Percentiles rank a stretch among this genome's conserved stretches.
These are phyloP conservation scores for Aegilops bicornis DNA, from an alignment of 176 grass and related monocot species.

Conservation along the genomic window DNA sequence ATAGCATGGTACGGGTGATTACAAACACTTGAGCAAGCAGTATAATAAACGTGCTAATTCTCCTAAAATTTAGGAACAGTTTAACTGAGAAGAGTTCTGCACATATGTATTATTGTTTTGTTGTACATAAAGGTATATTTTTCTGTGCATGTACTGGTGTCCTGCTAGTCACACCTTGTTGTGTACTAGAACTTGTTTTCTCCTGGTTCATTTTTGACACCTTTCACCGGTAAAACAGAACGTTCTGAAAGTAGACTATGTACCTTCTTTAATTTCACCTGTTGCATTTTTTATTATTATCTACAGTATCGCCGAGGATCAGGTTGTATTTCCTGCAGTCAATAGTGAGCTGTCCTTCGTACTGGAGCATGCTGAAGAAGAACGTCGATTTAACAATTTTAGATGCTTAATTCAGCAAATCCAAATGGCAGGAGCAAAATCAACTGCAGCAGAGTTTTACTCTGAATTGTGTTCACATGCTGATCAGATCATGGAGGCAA, in stretches of 20 bases:
- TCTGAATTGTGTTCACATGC: slow-evolving; percentile 85
- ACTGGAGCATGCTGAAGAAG: slow-evolving; percentile 88
- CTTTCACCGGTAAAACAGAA: slow-evolving; percentile 24
- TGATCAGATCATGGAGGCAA: slow-evolving; percentile 92
- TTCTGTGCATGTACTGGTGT: background rate
- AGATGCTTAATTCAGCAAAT: slow-evolving; percentile 94
- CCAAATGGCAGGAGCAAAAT: slow-evolving; percentile 72
- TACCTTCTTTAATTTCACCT: slow-evolving; percentile 20
- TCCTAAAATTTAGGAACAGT: background rate
- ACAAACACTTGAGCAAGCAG: slow-evolving; percentile 14
- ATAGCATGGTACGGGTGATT: background rate
- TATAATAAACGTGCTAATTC: slow-evolving; percentile 11
- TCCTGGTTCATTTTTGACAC: background rate
- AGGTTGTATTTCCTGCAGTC: slow-evolving; percentile 96
- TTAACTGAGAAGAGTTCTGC: slow-evolving; percentile 16
- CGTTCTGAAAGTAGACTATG: background rate
- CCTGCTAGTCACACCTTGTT: background rate
- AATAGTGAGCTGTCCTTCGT: slow-evolving; percentile 67
- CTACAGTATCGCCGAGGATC: slow-evolving; percentile 90
- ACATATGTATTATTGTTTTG: slow-evolving; percentile 12
- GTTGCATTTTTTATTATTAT: slow-evolving; percentile 24
- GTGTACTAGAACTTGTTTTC: slow-evolving; percentile 21
- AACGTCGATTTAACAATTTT: slow-evolving; percentile 77
- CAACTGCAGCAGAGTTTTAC: slow-evolving; percentile 65
- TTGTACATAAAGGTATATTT: slow-evolving; percentile 22